A percentile compares a stretch with the other conserved stretches of the same genome.
Evolutionary conservation across 129 eudicot species (phyloP).

Genomic region (Pseudognaphalium luteoalbum): DNA sequence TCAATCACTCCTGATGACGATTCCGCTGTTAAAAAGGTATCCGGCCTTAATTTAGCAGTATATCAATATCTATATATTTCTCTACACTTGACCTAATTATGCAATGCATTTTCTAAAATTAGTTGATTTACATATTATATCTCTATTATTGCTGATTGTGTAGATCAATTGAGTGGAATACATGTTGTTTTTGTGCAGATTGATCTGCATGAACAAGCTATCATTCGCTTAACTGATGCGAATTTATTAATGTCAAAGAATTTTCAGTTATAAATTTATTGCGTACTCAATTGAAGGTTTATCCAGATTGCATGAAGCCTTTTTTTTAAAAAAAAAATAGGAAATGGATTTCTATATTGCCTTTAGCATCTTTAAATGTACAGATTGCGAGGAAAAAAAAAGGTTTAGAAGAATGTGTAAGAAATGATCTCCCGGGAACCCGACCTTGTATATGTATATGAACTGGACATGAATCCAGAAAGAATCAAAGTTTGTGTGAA

Average conservation of each 20-base stretch:
- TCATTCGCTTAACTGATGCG: background rate
- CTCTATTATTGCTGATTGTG: background rate
- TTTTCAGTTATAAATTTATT: no score
- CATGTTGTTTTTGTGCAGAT: background rate
- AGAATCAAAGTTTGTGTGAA: no score
- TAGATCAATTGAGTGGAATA: background rate
- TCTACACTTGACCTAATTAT: slow-evolving; percentile 9
- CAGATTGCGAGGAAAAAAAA: no score
- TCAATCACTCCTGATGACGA: slow-evolving; percentile 28
- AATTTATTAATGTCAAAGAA: no score
- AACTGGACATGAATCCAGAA: no score
- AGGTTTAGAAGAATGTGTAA: no score
- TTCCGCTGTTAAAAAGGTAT: slow-evolving; percentile 38
- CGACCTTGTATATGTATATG: no score
- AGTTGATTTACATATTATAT: background rate
- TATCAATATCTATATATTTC: background rate
- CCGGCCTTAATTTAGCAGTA: slow-evolving; percentile 43
- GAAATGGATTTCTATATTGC: no score
- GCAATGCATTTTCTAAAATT: slow-evolving; percentile 13
- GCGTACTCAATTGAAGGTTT: background rate
- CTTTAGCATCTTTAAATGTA: no score
- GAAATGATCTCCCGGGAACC: no score
- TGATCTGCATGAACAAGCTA: background rate
- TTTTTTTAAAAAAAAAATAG: no score
- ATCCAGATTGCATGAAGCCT: no score